Percentiles rank a stretch among this genome's conserved stretches.
These are phyloP conservation scores for Drechslerella dactyloides DNA, from an alignment of 2,329 filamentous ascomycete species.

Conservation along the genomic window DNA sequence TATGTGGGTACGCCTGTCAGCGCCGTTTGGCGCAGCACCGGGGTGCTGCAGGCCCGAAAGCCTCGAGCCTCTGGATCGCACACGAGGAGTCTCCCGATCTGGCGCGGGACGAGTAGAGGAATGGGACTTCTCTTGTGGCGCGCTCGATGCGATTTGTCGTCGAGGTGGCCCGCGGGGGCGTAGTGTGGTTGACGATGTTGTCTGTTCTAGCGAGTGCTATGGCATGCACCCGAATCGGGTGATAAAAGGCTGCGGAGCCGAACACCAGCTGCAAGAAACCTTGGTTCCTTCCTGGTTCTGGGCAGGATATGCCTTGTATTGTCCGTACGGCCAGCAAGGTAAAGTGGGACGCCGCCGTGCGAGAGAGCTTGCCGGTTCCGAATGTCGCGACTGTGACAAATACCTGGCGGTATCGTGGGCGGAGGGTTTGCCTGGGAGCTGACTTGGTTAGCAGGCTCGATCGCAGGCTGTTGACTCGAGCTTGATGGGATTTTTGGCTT, in stretches of 20 bases:
- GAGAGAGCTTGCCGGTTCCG: slow-evolving; percentile 21
- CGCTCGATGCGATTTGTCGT: slow-evolving; percentile 19
- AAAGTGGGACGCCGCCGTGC: neutral
- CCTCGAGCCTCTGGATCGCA: slow-evolving; percentile 9
- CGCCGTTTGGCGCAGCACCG: slow-evolving; percentile 42
- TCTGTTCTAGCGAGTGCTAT: neutral
- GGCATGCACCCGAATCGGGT: slow-evolving; percentile 30
- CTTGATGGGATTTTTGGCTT: neutral
- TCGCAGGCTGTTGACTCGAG: slow-evolving; percentile 1
- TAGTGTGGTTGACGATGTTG: slow-evolving; percentile 35
- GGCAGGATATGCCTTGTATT: neutral
- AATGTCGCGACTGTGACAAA: slow-evolving; percentile 45
- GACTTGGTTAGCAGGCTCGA: slow-evolving; percentile 20
- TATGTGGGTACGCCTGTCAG: neutral
- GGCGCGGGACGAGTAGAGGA: slow-evolving; percentile 14
- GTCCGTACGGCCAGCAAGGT: slow-evolving; percentile 1
- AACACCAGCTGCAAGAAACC: slow-evolving; percentile 5
- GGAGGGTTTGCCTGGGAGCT: slow-evolving; percentile 1
- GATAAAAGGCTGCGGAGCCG: slow-evolving; percentile 15
- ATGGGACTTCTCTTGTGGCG: slow-evolving; percentile 16
- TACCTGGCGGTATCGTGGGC: slow-evolving; percentile 16
- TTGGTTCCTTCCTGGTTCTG: slow-evolving; percentile 3
- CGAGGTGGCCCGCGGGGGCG: slow-evolving; percentile 20
- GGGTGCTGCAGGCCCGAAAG: slow-evolving; percentile 21
- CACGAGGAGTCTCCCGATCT: slow-evolving; percentile 27